These are phyloP conservation scores for Alternaria triticina DNA, from an alignment of 2,329 filamentous ascomycete genomes.

Conservation along the genomic window DNA sequence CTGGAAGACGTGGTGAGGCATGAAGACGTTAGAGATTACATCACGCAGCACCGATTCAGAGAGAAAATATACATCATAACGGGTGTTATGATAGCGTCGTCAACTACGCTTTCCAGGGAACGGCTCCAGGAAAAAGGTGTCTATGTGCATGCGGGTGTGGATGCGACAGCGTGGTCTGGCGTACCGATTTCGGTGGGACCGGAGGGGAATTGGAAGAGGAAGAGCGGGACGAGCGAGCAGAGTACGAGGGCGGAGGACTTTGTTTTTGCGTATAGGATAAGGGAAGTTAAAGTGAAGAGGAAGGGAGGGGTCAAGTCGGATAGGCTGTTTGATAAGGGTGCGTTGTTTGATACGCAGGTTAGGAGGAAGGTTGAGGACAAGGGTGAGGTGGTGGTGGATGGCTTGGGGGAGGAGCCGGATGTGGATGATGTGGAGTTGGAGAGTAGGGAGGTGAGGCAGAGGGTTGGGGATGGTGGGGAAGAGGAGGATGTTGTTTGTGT, in stretches of 20 bases:
- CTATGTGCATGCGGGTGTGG: slow-evolving; percentile 6
- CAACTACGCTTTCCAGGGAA: background rate
- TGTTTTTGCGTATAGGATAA: slow-evolving; percentile 16
- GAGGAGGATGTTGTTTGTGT: background rate
- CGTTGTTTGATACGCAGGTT: background rate
- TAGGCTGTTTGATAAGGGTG: background rate
- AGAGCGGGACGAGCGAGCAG: background rate
- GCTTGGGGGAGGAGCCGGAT: background rate
- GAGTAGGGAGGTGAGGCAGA: background rate
- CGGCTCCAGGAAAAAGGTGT: background rate
- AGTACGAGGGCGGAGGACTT: slow-evolving; percentile 2
- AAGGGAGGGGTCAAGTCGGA: slow-evolving; percentile 7
- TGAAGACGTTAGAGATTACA: background rate
- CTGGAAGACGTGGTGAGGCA: background rate
- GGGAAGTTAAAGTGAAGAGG: slow-evolving; percentile 10
- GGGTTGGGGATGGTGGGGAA: background rate
- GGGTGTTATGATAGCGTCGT: slow-evolving; percentile 11
- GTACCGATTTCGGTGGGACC: slow-evolving; percentile 12
- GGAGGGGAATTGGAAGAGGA: slow-evolving; percentile 7
- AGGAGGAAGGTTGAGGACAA: background rate
- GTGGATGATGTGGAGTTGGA: background rate
- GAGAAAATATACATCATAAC: slow-evolving; percentile 14
- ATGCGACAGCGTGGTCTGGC: slow-evolving; percentile 8
- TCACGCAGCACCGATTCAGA: background rate
- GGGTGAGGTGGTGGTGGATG: background rate